These are phyloP conservation scores for Forsythia suspensa DNA, from an alignment of 257 asterid genomes.

Conservation along the genomic window DNA sequence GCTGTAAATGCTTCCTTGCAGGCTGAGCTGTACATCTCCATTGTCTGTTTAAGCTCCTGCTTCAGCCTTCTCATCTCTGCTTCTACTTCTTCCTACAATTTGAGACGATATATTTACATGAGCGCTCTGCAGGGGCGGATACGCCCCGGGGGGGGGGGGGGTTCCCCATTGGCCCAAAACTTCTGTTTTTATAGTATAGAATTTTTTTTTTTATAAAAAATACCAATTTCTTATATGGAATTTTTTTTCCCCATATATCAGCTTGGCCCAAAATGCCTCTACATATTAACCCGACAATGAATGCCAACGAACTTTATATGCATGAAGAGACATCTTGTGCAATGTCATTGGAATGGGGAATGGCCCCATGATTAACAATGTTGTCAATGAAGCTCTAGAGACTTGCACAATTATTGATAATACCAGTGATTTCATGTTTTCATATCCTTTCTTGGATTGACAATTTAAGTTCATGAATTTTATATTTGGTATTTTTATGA, in stretches of 20 bases:
- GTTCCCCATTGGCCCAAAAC: no score
- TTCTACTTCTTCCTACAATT: slow-evolving; percentile 50
- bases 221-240: no score
- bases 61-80: slow-evolving; percentile 64
- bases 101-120: neutral
- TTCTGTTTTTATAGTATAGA: no score
- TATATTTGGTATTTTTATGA: neutral
- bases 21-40: slow-evolving; percentile 64
- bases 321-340: neutral
- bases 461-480: neutral
- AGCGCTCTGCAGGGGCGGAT: neutral
- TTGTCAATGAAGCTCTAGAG: no score
- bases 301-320: neutral
- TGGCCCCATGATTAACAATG: neutral
- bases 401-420: no score
- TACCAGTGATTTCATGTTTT: neutral
- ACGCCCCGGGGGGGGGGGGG: no score
- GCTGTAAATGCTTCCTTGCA: slow-evolving; percentile 65
- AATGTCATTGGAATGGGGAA: neutral
- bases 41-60: slow-evolving; percentile 56
- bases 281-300: neutral
- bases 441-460: neutral
- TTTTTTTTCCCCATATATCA: no score
- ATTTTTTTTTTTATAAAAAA: no score
- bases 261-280: neutral